Conservation (phyloP, 2,329 filamentous ascomycete genomes). For the Ceratocystis alfenasii region DNA sequence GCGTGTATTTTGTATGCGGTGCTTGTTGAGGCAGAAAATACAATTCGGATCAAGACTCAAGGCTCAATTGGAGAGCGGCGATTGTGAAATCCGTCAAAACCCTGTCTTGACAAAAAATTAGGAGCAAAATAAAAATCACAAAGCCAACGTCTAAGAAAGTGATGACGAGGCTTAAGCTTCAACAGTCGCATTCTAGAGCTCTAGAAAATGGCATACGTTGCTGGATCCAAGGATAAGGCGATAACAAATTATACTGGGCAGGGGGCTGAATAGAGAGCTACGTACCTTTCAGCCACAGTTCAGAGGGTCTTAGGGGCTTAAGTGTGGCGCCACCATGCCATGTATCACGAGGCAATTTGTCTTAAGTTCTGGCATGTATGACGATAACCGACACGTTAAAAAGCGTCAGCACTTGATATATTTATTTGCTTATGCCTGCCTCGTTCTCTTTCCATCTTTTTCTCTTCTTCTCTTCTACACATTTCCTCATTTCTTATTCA, state of each 20-base stretch:
- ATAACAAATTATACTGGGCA: not conserved
- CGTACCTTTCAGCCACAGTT: not conserved
- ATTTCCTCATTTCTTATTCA: not conserved
- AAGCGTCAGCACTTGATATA: slow-evolving; percentile 8
- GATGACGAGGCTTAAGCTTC: slow-evolving; percentile 20
- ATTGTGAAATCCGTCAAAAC: not conserved
- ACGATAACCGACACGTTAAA: not conserved
- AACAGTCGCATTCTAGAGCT: slow-evolving; percentile 18
- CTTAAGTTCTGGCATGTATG: not conserved
- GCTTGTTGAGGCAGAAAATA: slow-evolving; percentile 14
- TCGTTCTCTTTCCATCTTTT: not conserved
- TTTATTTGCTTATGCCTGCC: not conserved
- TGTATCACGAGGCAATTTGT: not conserved
- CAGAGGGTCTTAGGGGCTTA: too few species aligned
- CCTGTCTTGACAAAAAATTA: not conserved
- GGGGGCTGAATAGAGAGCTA: slow-evolving; percentile 3
- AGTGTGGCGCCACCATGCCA: not conserved
- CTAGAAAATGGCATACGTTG: slow-evolving; percentile 27
- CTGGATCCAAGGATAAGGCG: slow-evolving; percentile 24
- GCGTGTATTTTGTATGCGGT: not conserved
- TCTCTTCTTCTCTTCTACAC: not conserved
- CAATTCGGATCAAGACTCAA: not conserved
- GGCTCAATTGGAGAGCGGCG: not conserved
- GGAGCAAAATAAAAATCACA: slow-evolving; percentile 6
- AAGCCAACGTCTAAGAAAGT: slow-evolving; percentile 21